Conservation (phyloP, 2,329 filamentous ascomycete species). For the Pyricularia pennisetigena region DNA sequence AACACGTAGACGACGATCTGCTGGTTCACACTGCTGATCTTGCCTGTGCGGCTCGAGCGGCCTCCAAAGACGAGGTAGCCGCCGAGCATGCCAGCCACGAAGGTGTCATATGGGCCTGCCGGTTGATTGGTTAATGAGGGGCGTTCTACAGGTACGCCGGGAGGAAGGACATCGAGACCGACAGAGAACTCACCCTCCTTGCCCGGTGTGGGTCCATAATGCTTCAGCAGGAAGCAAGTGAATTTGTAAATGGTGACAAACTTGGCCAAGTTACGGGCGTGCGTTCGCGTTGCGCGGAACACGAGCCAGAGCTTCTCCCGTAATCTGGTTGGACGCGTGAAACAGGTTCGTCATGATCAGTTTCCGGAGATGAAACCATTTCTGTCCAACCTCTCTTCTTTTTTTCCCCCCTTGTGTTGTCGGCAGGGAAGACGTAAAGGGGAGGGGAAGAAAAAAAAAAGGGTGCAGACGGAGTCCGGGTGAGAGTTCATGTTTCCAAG, state of each 20-base stretch:
- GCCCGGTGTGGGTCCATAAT: conserved; percentile 45
- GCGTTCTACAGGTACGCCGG: neutral
- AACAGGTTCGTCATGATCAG: neutral
- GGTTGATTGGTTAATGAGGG: neutral
- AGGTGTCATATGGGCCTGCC: conserved; percentile 68
- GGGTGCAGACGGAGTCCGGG: conserved; percentile 21
- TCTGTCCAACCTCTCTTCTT: neutral
- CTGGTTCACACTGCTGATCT: conserved; percentile 75
- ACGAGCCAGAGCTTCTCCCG: conserved; percentile 71
- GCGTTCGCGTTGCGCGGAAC: conserved; percentile 76
- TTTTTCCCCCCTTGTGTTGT: neutral
- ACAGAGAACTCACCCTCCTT: conserved; percentile 39
- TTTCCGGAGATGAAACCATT: neutral
- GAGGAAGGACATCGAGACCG: neutral
- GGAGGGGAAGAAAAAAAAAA: conserved; percentile 1
- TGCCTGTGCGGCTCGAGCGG: conserved; percentile 50
- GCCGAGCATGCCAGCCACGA: conserved; percentile 78
- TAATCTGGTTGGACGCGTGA: conserved; percentile 29
- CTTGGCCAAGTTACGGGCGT: conserved; percentile 83
- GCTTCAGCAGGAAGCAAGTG: conserved; percentile 64
- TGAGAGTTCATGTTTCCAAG: neutral
- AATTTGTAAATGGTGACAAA: conserved; percentile 90
- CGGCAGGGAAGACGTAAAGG: neutral
- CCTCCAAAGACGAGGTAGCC: conserved; percentile 88
- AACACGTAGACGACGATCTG: conserved; percentile 99